Percentiles rank a stretch among this genome's conserved stretches.
These are phyloP conservation scores for Zopfia rhizophila DNA, from an alignment of 2,329 filamentous ascomycete species.

Conservation along the genomic window DNA sequence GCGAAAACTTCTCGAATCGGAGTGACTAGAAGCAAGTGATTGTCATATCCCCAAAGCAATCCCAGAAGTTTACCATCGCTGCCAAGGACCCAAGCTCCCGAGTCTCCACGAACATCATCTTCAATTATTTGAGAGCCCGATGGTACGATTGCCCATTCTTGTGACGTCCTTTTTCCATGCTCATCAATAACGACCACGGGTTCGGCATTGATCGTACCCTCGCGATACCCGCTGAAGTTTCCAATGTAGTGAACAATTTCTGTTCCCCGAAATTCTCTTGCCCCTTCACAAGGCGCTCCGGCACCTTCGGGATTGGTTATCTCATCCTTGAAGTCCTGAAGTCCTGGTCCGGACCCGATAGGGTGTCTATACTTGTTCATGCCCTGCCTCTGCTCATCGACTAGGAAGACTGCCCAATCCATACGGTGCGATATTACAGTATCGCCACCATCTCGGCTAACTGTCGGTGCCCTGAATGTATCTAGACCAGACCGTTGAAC, in stretches of 20 bases:
- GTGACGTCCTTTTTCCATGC: not conserved
- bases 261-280: not conserved
- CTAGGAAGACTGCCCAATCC: constrained; percentile 19
- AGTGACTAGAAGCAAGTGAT: constrained; percentile 15
- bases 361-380: constrained; percentile 14
- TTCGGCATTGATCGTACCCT: constrained; percentile 10
- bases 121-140: constrained; percentile 2
- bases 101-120: constrained; percentile 18
- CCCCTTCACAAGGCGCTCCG: constrained; percentile 6
- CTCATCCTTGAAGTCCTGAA: constrained; percentile 14
- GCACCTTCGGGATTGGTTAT: constrained; percentile 5
- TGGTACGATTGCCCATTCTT: constrained; percentile 18
- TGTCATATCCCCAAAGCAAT: constrained; percentile 20
- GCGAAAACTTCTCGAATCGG: constrained; percentile 19
- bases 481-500: too few relatives aligned
- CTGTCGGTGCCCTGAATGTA: too few relatives aligned
- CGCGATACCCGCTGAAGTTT: constrained; percentile 13
- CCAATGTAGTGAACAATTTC: constrained; percentile 14
- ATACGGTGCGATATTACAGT: constrained; percentile 12
- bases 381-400: constrained; percentile 12
- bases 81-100: constrained; percentile 20
- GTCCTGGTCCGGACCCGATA: not conserved
- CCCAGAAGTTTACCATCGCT: constrained; percentile 17
- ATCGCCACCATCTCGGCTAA: too few relatives aligned
- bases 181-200: not conserved